Evolutionary conservation across 352 stramenopile species (phyloP), one percentile per base, ranked within the genome.

Genomic region (Globisporangium nagaii): DNA sequence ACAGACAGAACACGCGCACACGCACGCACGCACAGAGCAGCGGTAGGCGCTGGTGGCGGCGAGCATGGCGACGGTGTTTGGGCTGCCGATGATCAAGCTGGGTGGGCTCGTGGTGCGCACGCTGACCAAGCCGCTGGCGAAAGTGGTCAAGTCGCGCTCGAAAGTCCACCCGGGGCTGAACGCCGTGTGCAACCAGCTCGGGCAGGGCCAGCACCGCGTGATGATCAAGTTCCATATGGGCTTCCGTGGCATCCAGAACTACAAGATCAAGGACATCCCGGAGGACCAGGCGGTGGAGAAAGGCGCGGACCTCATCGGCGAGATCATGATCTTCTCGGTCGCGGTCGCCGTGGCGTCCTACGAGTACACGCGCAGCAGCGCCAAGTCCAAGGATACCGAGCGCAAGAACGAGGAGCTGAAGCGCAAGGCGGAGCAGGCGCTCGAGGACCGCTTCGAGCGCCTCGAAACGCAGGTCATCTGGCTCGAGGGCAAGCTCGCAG

Each of bases 131-230:
- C 84, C 90, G 5, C 76, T 93, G 43, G 88, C 87, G 19, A 96
- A 97, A 55, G 80, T 91, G 43, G 74, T 95, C 59, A 85, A 97
- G 53, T 76, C 91, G 56, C 89, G 88, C 39, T 91, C 92, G 25
- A 97, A 95, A 53, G 68, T 79, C 41, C 69, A 90, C 31, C 75
- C 75, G 19, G 51, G 71, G 31, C 66, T 90, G 24, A 88, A 85
- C 50, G 55, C 66, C 13, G 57, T 89, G n/a, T 93, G 83, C 48
- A 42, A 70, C 32, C 48, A 42, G 28, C 55, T 93, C 27, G 83
- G 83, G 4, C 79, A 93, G 66, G 59, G 73, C 58, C 76, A 90
- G 63, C 78, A 93, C 55, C 71, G 58, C 3, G 34, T 84, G 24
- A 63, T 70, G 32, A 72, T 90, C 60, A 63, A 77, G 59, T 80